These are phyloP conservation scores for Hypoxylon intermedium DNA, from an alignment of 495 filamentous ascomycete species.

Conservation along the genomic window DNA sequence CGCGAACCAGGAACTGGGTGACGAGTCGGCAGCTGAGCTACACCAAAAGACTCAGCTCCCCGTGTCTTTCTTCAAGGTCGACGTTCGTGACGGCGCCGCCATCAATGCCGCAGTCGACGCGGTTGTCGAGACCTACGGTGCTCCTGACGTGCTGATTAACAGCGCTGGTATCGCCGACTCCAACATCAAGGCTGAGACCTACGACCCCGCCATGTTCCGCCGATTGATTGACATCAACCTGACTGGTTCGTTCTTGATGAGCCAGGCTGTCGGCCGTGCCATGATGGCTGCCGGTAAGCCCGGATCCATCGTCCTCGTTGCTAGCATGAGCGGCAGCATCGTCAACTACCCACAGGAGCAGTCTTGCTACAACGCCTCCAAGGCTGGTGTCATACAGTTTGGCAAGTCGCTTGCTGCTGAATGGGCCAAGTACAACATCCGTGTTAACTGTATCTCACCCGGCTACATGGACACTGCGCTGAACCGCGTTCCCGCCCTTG, in stretches of 20 bases:
- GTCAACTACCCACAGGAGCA: constrained; percentile 84
- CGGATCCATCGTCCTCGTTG: constrained; percentile 75
- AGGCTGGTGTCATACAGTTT: constrained; percentile 78
- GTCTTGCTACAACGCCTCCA: constrained; percentile 80
- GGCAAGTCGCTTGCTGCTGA: constrained; percentile 80
- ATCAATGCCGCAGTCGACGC: constrained; percentile 67
- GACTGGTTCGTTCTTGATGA: constrained; percentile 72
- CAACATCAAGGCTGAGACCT: constrained; percentile 62
- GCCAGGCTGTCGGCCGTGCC: constrained; percentile 66
- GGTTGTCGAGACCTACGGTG: constrained; percentile 65
- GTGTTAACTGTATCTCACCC: constrained; percentile 79
- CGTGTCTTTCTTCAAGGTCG: constrained; percentile 77
- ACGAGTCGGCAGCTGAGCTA: constrained; percentile 68
- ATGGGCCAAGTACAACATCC: constrained; percentile 76
- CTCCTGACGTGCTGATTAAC: constrained; percentile 78
- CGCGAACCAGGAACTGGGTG: constrained; percentile 74
- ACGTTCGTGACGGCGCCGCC: constrained; percentile 71
- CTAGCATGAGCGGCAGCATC: constrained; percentile 78
- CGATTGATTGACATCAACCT: constrained; percentile 79
- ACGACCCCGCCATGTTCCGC: constrained; percentile 71
- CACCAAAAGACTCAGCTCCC: constrained; percentile 71
- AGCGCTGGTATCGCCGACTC: constrained; percentile 83
- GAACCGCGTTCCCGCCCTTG: constrained; percentile 74
- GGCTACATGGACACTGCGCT: constrained; percentile 83
- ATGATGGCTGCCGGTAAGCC: constrained; percentile 72